Percentiles rank a stretch among this genome's conserved stretches.
Evolutionary conservation across 2,329 filamentous ascomycete species (phyloP).

Genomic region (Pseudogymnoascus sp.): DNA sequence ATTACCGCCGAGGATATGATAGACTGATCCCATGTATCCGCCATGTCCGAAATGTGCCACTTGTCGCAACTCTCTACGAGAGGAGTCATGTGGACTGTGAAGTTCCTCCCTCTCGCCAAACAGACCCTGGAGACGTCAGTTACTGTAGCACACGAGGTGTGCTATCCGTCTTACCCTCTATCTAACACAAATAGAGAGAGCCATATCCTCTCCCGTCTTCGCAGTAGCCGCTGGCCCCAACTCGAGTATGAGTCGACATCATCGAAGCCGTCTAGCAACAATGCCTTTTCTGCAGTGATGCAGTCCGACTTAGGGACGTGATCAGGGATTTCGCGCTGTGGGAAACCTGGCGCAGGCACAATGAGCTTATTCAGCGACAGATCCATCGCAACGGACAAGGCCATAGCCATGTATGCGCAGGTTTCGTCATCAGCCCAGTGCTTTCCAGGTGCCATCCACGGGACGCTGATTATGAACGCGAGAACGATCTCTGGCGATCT

Average conservation of each 20-base stretch:
- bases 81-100: constrained; percentile 57
- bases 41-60: constrained; percentile 56
- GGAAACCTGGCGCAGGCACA: constrained; percentile 40
- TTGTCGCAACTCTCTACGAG: constrained; percentile 58
- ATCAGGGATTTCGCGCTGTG: constrained; percentile 37
- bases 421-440: constrained; percentile 66
- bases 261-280: constrained; percentile 59
- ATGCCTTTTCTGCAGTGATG: constrained; percentile 55
- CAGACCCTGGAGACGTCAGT: constrained; percentile 43
- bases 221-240: constrained; percentile 50
- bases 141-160: constrained; percentile 11
- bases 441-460: constrained; percentile 62
- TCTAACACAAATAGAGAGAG: constrained; percentile 65
- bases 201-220: constrained; percentile 61
- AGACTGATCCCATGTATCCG: constrained; percentile 61
- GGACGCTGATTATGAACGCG: constrained; percentile 67
- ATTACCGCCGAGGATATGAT: constrained; percentile 63
- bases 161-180: constrained; percentile 41
- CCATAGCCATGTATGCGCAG: constrained; percentile 61
- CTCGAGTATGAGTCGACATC: constrained; percentile 53
- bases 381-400: constrained; percentile 60
- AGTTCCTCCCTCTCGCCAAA: constrained; percentile 58
- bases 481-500: constrained; percentile 66
- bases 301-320: constrained; percentile 56
- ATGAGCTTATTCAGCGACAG: constrained; percentile 62